Conservation (phyloP, 768 basidiomycete genomes). For the Mycena vitilis region DNA sequence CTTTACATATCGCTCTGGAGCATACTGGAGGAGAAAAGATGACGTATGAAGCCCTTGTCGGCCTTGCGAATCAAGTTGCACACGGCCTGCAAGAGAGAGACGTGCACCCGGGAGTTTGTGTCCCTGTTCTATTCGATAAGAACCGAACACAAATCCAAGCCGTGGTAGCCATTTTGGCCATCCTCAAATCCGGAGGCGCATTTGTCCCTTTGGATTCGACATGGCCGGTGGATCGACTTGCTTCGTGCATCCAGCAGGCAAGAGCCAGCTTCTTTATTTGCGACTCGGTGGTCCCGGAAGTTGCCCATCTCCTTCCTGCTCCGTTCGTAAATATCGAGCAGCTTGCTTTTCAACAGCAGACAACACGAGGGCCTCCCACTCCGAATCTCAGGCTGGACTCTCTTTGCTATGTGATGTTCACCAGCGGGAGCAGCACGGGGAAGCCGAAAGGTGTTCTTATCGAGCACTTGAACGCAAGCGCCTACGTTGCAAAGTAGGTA, state of each 20-base stretch:
- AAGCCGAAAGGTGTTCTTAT: constrained; percentile 11
- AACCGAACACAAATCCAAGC: neutral
- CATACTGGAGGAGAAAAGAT: constrained; percentile 7
- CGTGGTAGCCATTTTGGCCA: constrained; percentile 7
- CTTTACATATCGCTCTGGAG: constrained; percentile 8
- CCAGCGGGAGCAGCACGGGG: constrained; percentile 11
- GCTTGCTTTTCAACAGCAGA: neutral
- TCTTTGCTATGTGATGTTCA: constrained; percentile 15
- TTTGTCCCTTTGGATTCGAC: constrained; percentile 11
- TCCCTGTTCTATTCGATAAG: constrained; percentile 10
- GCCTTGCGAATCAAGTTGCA: constrained; percentile 15
- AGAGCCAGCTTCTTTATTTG: constrained; percentile 8
- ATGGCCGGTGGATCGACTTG: constrained; percentile 15
- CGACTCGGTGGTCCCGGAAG: neutral
- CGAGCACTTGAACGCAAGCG: constrained; percentile 4
- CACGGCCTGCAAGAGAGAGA: constrained; percentile 10
- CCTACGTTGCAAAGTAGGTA: constrained; percentile 10
- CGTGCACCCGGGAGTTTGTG: constrained; percentile 6
- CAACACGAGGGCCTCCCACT: constrained; percentile 6
- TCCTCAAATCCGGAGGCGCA: constrained; percentile 9
- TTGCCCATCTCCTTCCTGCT: constrained; percentile 4
- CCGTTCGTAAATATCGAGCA: neutral
- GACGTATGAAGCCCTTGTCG: constrained; percentile 8
- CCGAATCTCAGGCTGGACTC: neutral
- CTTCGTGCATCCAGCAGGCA: constrained; percentile 15